Percentiles rank a stretch among this genome's conserved stretches.
phyloP scores from a whole-genome alignment of 2,329 filamentous ascomycete species.

The Drechslerella coelobrocha region DNA sequence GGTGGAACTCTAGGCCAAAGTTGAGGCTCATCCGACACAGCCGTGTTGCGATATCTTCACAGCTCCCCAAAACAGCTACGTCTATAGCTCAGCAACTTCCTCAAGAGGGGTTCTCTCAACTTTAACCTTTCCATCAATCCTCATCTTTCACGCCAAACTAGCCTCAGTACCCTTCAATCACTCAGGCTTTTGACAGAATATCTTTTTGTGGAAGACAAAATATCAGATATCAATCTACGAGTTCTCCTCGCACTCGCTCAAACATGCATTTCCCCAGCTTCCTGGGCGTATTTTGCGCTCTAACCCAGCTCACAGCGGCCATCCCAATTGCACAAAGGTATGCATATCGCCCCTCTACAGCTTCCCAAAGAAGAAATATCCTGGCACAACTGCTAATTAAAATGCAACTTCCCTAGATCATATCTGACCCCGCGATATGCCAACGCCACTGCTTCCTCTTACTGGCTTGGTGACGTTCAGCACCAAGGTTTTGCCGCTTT shows the following conservation, averaged over 20 bases:
- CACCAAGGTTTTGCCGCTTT: slow-evolving; percentile 61
- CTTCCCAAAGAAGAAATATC: too few species aligned
- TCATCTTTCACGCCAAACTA: slow-evolving; percentile 2
- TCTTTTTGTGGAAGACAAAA: neutral
- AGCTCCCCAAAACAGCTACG: neutral
- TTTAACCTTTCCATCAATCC: neutral
- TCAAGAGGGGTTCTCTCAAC: neutral
- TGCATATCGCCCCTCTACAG: neutral
- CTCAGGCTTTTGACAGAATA: slow-evolving; percentile 15
- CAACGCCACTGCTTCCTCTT: slow-evolving; percentile 16
- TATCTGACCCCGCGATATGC: slow-evolving; percentile 15
- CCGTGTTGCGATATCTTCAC: too few species aligned
- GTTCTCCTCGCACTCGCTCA: slow-evolving; percentile 16
- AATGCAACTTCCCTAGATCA: slow-evolving; percentile 2
- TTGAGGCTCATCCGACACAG: too few species aligned
- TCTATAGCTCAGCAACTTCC: neutral
- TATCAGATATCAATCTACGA: neutral
- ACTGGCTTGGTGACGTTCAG: slow-evolving; percentile 57
- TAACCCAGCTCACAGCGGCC: slow-evolving; percentile 30
- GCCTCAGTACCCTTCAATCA: slow-evolving; percentile 25
- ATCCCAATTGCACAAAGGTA: slow-evolving; percentile 29
- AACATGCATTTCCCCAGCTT: slow-evolving; percentile 35
- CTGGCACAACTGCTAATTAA: slow-evolving; percentile 2
- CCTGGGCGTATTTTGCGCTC: slow-evolving; percentile 37
- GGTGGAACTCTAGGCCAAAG: too few species aligned